Evolutionary conservation across 192 early-diverging fungal species (phyloP).

Genomic region (Podila horticola): DNA sequence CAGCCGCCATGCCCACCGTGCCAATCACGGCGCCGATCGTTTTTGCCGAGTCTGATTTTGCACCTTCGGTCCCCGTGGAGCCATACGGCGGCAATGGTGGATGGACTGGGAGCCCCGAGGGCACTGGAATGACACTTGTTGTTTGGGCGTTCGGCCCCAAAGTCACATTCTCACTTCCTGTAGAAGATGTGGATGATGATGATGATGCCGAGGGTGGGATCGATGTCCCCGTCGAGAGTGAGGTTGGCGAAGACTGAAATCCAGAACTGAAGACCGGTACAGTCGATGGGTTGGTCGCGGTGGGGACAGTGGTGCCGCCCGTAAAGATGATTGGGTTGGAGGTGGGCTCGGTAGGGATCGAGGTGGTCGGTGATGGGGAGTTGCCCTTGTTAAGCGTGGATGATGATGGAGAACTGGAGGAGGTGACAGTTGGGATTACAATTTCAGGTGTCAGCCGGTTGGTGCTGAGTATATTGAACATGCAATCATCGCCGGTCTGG

Average conservation of each 20-base stretch:
- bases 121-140: too few relatives aligned
- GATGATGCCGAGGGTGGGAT: not conserved
- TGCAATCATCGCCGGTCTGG: not conserved
- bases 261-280: not conserved
- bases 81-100: not conserved
- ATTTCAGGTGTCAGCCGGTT: not conserved
- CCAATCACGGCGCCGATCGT: constrained; percentile 9
- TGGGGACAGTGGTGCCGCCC: not conserved
- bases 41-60: not conserved
- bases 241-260: not conserved
- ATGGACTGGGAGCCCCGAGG: not conserved
- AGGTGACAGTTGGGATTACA: too few relatives aligned
- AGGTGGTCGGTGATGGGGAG: not conserved
- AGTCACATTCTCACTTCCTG: not conserved
- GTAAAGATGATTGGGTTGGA: not conserved
- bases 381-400: not conserved
- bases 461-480: constrained; percentile 6
- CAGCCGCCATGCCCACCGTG: constrained; percentile 4
- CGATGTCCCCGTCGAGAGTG: not conserved
- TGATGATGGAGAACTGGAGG: not conserved
- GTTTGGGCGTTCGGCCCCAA: too few relatives aligned
- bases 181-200: not conserved
- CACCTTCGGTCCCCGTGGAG: not conserved
- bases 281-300: not conserved
- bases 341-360: not conserved